Base-by-base conservation (phyloP, 139 green algal species). In the Yamagishiella unicocca region DNA sequence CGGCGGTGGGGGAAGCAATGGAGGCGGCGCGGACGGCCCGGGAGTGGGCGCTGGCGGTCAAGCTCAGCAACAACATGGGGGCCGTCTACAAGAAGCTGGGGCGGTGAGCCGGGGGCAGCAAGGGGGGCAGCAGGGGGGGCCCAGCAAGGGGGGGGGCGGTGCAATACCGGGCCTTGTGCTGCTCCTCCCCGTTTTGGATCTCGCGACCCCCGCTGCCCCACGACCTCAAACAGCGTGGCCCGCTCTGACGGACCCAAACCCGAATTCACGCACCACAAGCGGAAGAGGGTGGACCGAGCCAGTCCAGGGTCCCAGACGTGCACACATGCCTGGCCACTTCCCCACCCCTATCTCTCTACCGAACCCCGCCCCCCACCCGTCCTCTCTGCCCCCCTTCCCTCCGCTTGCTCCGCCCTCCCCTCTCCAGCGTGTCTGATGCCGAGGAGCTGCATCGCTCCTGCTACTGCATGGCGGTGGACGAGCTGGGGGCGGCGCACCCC, bases 41-140 rank as follows among this genome's bases (percentile, higher is more conserved):
- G 29, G 79, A 85, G 40, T 77, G 43, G 62, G 31, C 25, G 4
- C n/a, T 85, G 79, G 62, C 27, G 29, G 64, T 85, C 22, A 85
- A 85, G 79, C 79, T 85, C 21, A 53, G n/a, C 79, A 85, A 85
- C 61, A 85, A 85, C 42, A 75, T 85, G 79, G 79, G 79, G n/a
- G 79, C 79, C 0, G 42, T 85, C 0, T 66, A 67, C n/a, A 85
- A 85, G 64, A 85, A 85, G 79, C 62, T 85, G 24, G 42, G 29
- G 27, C n/a, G 77, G 77, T 72, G 58, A 9, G 55, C 7, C 19
- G 38, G 58, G 50, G 12, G 12, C 50, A 58, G 50, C 17, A 12
- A 33, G 58, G 58, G 58, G 50, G 50, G 50, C 50, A 12, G 14
- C 17, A 17, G 14, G 50, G 50, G 17, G 12, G 12, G 50, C 50